Percentiles rank a stretch among this genome's conserved stretches.
phyloP scores from a whole-genome alignment of 2,329 filamentous ascomycete genomes.

The Cordyceps farinosa region DNA sequence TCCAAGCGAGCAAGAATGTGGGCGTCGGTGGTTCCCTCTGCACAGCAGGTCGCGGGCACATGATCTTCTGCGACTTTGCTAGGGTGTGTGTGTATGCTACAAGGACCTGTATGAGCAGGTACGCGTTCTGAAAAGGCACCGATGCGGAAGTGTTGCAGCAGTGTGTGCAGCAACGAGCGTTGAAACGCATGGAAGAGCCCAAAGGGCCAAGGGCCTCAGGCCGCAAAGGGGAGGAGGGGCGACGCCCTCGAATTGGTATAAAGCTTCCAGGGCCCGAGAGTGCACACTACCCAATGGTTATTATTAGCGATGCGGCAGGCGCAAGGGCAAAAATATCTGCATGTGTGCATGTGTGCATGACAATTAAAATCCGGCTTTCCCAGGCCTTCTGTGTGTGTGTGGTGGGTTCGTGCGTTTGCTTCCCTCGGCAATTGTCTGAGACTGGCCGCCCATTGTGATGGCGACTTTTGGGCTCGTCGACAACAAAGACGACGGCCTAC shows the following conservation, averaged over 20 bases:
- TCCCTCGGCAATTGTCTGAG: slow-evolving; percentile 9
- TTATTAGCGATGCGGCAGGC: no score
- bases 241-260: no score
- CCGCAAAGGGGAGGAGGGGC: no score
- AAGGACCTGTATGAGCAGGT: background rate
- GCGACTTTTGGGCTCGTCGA: background rate
- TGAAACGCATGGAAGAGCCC: no score
- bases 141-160: no score
- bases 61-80: background rate
- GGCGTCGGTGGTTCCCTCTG: background rate
- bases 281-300: no score
- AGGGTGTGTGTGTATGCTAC: background rate
- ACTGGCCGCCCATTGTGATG: background rate
- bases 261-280: no score
- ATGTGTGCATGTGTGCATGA: background rate
- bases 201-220: no score
- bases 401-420: background rate
- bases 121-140: no score
- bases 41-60: slow-evolving; percentile 2
- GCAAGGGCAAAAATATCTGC: no score
- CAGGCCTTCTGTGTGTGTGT: background rate
- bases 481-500: background rate
- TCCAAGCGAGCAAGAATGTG: background rate
- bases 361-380: background rate
- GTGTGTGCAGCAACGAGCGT: no score